Evolutionary conservation across 257 asterid species (phyloP), one percentile per base, ranked within the genome.

Genomic region (Fraxinus cuspidata): DNA sequence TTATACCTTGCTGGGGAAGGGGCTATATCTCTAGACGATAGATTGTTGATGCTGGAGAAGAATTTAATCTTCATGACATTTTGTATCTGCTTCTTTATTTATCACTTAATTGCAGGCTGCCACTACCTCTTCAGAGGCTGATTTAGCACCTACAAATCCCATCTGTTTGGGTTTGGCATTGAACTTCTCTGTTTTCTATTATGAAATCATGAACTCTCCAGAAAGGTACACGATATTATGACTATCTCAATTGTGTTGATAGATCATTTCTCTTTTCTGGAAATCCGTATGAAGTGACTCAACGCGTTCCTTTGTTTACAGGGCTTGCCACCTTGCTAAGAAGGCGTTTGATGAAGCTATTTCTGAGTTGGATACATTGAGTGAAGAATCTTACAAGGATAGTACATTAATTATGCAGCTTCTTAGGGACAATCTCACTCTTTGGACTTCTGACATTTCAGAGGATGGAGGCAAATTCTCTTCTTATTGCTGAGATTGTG

Each of bases 121-220:
- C 64, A 69, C 80, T 28, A 70, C 31, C 23, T 53, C 80, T 5
- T 58, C 75, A 10, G 75, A 70, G 65, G 18, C 75, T 19, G 80
- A 77, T n/a, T 58, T 77, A 40, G 38, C 80, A 2, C 80, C 80
- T 19, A 77, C 80, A 68, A 75, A 77, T 67, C 80, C 80, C 49
- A 69, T 77, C 34, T 69, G 80, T 2, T 34, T 77, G 70, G 80
- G 80, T 51, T 49, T 77, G 53, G 80, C 80, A 3, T 28, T 77
- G 64, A 77, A 77, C 64, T 77, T 77, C 70, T 77, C 80, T 21
- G 80, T 77, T 56, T 77, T 77, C 74, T 69, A 77, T 37, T 77
- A 77, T 34, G 80, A 77, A 53, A 77, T 77, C n/a, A 44, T 77
- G 80, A 77, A 77, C 73, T 77, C 78, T 58, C 71, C 78, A 51